A percentile compares a stretch with the other conserved stretches of the same genome.
Conservation (phyloP, 1,284 basidiomycete species). For the Moniliella sp. region DNA sequence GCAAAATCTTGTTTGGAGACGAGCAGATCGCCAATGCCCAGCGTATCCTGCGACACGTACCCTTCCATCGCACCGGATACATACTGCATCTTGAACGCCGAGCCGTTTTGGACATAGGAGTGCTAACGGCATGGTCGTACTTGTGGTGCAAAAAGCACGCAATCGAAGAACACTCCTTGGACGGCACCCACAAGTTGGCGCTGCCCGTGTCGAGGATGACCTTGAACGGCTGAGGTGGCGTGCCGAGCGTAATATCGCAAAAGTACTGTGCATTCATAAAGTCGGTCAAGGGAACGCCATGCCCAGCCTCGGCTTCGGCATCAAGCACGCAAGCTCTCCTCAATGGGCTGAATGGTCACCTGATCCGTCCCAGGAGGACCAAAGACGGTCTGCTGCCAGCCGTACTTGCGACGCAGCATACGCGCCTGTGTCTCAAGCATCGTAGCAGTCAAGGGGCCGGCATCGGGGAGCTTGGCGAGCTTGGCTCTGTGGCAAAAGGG, state of each 20-base stretch:
- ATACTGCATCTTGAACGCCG: constrained; percentile 77
- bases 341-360: constrained; percentile 35
- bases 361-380: too few species aligned
- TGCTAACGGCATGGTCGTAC: constrained; percentile 55
- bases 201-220: constrained; percentile 73
- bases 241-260: constrained; percentile 62
- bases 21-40: constrained; percentile 67
- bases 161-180: constrained; percentile 67
- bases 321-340: constrained; percentile 12
- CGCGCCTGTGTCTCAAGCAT: too few species aligned
- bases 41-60: constrained; percentile 64
- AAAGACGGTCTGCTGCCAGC: too few species aligned
- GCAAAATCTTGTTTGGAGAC: constrained; percentile 72
- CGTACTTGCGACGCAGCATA: too few species aligned
- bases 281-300: constrained; percentile 72
- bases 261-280: constrained; percentile 97
- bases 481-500: too few species aligned
- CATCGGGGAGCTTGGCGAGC: too few species aligned
- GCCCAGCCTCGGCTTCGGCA: constrained; percentile 47
- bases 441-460: too few species aligned
- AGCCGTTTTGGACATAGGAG: constrained; percentile 76
- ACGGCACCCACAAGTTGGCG: constrained; percentile 83
- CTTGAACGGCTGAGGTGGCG: constrained; percentile 52
- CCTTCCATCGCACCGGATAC: constrained; percentile 94
- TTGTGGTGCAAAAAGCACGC: constrained; percentile 92